Conservation (phyloP, 176 grass and related monocot genomes). For the Eleusine indica region DNA sequence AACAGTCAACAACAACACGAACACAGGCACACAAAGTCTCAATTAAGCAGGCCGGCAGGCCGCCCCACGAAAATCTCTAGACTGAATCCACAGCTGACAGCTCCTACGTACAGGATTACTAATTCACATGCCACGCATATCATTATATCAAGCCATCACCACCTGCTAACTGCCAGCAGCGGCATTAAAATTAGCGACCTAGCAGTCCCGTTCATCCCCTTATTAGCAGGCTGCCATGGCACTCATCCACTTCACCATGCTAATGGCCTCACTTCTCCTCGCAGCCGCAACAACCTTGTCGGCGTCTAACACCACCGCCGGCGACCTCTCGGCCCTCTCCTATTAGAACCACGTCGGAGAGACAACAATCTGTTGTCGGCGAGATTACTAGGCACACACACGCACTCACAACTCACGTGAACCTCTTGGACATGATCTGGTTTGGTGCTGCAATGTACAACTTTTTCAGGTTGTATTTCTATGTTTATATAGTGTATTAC, state of each 20-base stretch:
- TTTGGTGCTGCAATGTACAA: too few species aligned
- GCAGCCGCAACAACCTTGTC: neutral
- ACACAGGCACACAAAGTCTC: neutral
- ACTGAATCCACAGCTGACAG: neutral
- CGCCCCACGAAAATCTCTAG: neutral
- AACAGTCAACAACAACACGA: too few species aligned
- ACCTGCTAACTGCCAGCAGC: neutral
- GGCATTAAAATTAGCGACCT: neutral
- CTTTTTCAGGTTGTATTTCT: too few species aligned
- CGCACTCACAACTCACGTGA: too few species aligned
- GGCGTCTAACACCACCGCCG: neutral
- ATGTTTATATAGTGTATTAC: too few species aligned
- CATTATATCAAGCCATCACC: neutral
- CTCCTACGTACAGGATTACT: neutral
- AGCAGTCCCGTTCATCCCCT: neutral
- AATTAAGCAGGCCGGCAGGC: too few species aligned
- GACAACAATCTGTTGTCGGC: too few species aligned
- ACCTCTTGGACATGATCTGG: too few species aligned
- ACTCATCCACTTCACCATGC: neutral
- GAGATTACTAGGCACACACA: too few species aligned
- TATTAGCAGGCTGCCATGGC: neutral
- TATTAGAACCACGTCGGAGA: too few species aligned
- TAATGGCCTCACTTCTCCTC: neutral
- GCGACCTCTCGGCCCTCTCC: conserved; percentile 26
- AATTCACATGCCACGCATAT: neutral